These are phyloP conservation scores for Nannochloropsis salina DNA, from an alignment of 108 stramenopile species.

Conservation along the genomic window DNA sequence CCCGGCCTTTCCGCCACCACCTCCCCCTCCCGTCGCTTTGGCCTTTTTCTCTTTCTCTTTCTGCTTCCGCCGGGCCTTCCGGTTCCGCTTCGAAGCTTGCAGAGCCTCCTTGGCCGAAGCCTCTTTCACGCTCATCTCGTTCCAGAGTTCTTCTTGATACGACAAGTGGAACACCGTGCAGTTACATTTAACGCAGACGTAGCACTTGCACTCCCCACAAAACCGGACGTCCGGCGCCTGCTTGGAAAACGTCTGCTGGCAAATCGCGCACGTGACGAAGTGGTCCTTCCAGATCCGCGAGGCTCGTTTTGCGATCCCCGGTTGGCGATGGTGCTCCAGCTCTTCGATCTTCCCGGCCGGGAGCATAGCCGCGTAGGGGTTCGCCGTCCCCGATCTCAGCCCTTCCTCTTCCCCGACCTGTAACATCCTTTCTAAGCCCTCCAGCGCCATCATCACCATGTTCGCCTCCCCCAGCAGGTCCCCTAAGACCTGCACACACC, in stretches of 20 bases:
- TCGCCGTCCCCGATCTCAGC: slow-evolving; percentile 21
- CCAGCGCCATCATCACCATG: slow-evolving; percentile 94
- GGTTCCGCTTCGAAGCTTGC: slow-evolving; percentile 56
- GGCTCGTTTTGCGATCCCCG: slow-evolving; percentile 74
- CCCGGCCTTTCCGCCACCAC: neutral
- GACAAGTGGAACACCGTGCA: slow-evolving; percentile 82
- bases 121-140: slow-evolving; percentile 68
- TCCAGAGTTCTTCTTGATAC: slow-evolving; percentile 89
- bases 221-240: slow-evolving; percentile 58
- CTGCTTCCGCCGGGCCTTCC: slow-evolving; percentile 68
- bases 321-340: slow-evolving; percentile 69
- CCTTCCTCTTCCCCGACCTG: slow-evolving; percentile 70
- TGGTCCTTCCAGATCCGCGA: slow-evolving; percentile 87
- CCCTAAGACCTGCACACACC: slow-evolving; percentile 78
- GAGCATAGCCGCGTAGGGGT: slow-evolving; percentile 48
- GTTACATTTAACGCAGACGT: slow-evolving; percentile 82
- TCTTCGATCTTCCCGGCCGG: slow-evolving; percentile 61
- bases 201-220: slow-evolving; percentile 67
- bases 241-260: slow-evolving; percentile 74
- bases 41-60: slow-evolving; percentile 67
- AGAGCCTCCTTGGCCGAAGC: slow-evolving; percentile 75
- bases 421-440: slow-evolving; percentile 85
- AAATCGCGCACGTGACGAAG: slow-evolving; percentile 88
- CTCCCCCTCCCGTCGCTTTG: slow-evolving; percentile 21
- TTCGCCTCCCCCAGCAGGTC: slow-evolving; percentile 68